A percentile compares a stretch with the other conserved stretches of the same genome.
These are phyloP conservation scores for Canna indica DNA, from an alignment of 176 grass and related monocot species.

Conservation along the genomic window DNA sequence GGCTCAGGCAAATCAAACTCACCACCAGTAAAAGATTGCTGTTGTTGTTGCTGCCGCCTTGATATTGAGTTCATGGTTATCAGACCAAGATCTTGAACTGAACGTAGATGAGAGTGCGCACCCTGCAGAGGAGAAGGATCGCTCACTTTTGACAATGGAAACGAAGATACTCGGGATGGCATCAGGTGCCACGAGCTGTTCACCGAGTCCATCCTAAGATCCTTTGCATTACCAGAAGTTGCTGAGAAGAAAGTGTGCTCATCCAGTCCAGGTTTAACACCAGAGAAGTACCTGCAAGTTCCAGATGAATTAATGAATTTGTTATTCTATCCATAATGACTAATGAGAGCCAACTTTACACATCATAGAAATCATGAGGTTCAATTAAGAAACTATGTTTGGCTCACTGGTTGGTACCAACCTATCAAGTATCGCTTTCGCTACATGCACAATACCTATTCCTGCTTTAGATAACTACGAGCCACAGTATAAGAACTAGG, in stretches of 20 bases:
- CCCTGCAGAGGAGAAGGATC: not conserved
- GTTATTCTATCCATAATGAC: too few relatives aligned
- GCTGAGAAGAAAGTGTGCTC: conserved; percentile 16
- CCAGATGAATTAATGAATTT: not conserved
- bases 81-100: conserved; percentile 2
- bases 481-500: too few relatives aligned
- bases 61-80: conserved; percentile 3
- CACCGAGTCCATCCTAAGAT: conserved; percentile 1
- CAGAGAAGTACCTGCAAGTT: conserved; percentile 14
- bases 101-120: not conserved
- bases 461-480: too few relatives aligned
- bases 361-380: too few relatives aligned
- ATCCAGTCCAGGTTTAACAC: conserved; percentile 4
- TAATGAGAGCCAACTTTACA: too few relatives aligned
- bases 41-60: conserved; percentile 11
- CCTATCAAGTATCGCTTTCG: too few relatives aligned
- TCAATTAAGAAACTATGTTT: too few relatives aligned
- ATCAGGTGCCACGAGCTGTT: conserved; percentile 10
- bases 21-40: conserved; percentile 10
- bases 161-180: conserved; percentile 1
- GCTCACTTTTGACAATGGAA: not conserved
- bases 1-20: conserved; percentile 29
- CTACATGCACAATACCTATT: too few relatives aligned
- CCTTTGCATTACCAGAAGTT: conserved; percentile 17
- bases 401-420: too few relatives aligned